Percentiles rank a stretch among this genome's conserved stretches.
These are phyloP conservation scores for Lactarius hatsudake DNA, from an alignment of 768 basidiomycete genomes.

Conservation along the genomic window DNA sequence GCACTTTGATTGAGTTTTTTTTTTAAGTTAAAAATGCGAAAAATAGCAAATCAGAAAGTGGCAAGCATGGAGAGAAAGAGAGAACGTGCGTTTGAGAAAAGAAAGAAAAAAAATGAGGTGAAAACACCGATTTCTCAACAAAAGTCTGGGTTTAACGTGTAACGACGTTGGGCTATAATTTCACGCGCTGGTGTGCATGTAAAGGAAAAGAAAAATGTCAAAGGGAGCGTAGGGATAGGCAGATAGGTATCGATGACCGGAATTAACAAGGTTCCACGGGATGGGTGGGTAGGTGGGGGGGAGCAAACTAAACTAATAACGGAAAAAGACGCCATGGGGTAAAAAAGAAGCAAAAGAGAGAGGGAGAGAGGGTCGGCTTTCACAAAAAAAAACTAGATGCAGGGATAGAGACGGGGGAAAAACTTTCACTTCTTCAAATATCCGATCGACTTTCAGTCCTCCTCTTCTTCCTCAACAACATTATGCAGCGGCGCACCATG, in stretches of 20 bases:
- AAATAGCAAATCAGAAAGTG: no score
- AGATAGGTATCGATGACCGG: not conserved
- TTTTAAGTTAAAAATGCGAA: no score
- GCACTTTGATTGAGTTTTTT: no score
- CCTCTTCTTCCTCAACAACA: slow-evolving; percentile 80
- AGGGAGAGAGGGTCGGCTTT: no score
- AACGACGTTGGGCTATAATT: not conserved
- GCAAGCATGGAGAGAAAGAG: no score
- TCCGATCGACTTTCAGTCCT: slow-evolving; percentile 38
- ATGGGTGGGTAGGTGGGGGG: no score
- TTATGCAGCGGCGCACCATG: slow-evolving; percentile 87
- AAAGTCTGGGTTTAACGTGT: no score
- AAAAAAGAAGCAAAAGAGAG: not conserved
- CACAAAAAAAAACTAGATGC: not conserved
- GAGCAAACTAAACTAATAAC: not conserved
- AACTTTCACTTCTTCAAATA: not conserved
- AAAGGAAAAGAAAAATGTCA: not conserved
- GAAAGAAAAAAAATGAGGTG: no score
- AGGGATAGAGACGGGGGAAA: not conserved
- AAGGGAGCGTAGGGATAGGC: not conserved
- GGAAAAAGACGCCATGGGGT: no score
- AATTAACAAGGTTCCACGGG: not conserved
- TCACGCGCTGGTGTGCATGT: not conserved
- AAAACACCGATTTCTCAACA: no score
- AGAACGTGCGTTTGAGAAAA: no score